Percentiles rank a stretch among this genome's conserved stretches.
Conservation (phyloP, 2,329 filamentous ascomycete species). For the Alternaria ventricosa region DNA sequence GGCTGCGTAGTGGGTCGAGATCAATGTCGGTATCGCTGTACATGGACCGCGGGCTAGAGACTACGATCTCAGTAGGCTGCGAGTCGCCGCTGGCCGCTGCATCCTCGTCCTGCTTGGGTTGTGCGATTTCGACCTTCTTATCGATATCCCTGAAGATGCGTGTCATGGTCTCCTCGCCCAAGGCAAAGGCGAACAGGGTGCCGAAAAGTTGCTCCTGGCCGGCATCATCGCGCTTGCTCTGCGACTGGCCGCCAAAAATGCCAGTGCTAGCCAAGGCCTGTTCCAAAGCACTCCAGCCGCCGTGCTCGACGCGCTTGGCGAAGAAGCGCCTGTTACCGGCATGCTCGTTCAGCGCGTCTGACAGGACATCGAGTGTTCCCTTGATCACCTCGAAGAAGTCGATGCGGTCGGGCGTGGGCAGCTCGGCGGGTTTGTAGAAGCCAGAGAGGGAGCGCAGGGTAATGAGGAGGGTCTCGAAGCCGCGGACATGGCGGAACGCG, state of each 20-base stretch:
- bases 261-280: constrained; percentile 73
- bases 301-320: constrained; percentile 73
- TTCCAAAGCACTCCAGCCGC: constrained; percentile 80
- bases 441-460: constrained; percentile 74
- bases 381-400: constrained; percentile 73
- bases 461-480: constrained; percentile 76
- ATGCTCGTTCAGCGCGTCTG: constrained; percentile 77
- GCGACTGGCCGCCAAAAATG: constrained; percentile 44
- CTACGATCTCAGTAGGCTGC: constrained; percentile 28
- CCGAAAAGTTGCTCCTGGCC: constrained; percentile 78
- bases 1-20: constrained; percentile 36
- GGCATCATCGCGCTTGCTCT: constrained; percentile 43
- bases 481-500: constrained; percentile 79
- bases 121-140: constrained; percentile 30
- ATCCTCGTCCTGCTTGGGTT: constrained; percentile 15
- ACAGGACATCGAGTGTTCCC: constrained; percentile 74
- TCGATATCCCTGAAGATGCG: constrained; percentile 64
- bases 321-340: constrained; percentile 90
- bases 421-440: constrained; percentile 73
- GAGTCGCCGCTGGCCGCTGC: constrained; percentile 7
- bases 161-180: constrained; percentile 78
- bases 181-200: constrained; percentile 77
- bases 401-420: constrained; percentile 67
- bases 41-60: constrained; percentile 34
- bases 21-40: constrained; percentile 37